Base-by-base conservation (phyloP, 306 rosid genomes). In the Arachis stenosperma region DNA sequence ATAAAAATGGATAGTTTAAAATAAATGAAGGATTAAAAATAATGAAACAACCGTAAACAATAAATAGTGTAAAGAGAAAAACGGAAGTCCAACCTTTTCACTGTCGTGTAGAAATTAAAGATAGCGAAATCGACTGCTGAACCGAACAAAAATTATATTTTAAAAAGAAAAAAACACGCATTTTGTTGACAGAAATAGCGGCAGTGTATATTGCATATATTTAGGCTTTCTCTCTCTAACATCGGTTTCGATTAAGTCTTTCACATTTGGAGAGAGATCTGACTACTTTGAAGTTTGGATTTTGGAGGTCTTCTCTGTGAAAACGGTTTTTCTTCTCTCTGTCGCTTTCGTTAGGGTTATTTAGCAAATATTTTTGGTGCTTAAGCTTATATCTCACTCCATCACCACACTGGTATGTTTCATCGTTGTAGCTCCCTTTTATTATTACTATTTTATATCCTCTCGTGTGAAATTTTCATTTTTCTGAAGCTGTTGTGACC, bases 321-420 rank as follows among this genome's bases (percentile, higher is more conserved):
- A 75, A 79, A 51, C 61, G 88, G 86, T 69, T 27, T 77, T 69
- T 39, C 61, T 17, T 9, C 57, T 36, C 41, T 76, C 81, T 68
- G 74, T 81, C 70, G 77, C 60, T 73, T 79, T 79, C 63, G 70
- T 79, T 29, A 71, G 27, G 89, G 88, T 83, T 84, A 78, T 75
- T 22, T 52, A 52, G 5, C 57, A 44, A 84, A 69, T 60, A 3
- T 11, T 10, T 48, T 6, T 7, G 9, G 15, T 14, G 43, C 50
- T 13, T 51, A 43, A 43, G 43, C 50, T 13, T 51, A 43, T 51
- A 43, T 44, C 33, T 48, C 72, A 15, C 50, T 70, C 56, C 11
- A 33, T 33, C 37, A 42, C 52, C 55, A 60, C 4, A 15, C 58
- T 41, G 74, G 33, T 55, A 51, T 71, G 37, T 33, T 33, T 56